A percentile compares a stretch with the other conserved stretches of the same genome.
phyloP scores from a whole-genome alignment of 2,329 filamentous ascomycete species.

The Monilinia polystroma region DNA sequence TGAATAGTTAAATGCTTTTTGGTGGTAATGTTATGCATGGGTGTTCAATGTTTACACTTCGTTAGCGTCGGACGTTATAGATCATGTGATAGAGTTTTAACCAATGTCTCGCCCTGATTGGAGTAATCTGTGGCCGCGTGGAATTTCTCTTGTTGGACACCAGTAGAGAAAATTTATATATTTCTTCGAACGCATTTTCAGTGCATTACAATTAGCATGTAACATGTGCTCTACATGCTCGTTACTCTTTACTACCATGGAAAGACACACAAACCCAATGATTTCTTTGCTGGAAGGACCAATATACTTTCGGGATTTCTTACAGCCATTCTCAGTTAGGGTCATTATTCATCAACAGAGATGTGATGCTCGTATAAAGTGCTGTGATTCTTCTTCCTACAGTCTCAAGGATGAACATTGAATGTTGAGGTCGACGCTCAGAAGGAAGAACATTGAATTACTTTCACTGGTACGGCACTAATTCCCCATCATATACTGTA shows the following conservation, averaged over 20 bases:
- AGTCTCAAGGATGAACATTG: not conserved
- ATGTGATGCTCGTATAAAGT: not conserved
- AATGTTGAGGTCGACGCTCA: not conserved
- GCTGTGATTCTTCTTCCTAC: no score
- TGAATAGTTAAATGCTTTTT: constrained; percentile 3
- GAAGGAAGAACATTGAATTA: not conserved
- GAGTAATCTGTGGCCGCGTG: not conserved
- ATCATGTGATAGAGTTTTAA: constrained; percentile 22
- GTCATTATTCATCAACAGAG: not conserved
- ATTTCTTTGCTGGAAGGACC: not conserved
- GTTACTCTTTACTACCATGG: not conserved
- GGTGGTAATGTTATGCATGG: constrained; percentile 18
- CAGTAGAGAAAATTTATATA: not conserved
- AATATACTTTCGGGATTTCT: not conserved
- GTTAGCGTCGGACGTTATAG: not conserved
- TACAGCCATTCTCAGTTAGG: not conserved
- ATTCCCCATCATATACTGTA: not conserved
- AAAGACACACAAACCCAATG: not conserved
- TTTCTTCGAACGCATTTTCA: not conserved
- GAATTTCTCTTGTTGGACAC: not conserved
- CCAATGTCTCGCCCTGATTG: not conserved
- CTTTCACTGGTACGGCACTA: not conserved
- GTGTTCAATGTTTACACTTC: constrained; percentile 24
- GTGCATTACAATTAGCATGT: not conserved
- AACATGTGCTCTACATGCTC: not conserved